A percentile compares a stretch with the other conserved stretches of the same genome.
phyloP scores from a whole-genome alignment of 2,329 filamentous ascomycete species.

The Cladosporium sp. region DNA sequence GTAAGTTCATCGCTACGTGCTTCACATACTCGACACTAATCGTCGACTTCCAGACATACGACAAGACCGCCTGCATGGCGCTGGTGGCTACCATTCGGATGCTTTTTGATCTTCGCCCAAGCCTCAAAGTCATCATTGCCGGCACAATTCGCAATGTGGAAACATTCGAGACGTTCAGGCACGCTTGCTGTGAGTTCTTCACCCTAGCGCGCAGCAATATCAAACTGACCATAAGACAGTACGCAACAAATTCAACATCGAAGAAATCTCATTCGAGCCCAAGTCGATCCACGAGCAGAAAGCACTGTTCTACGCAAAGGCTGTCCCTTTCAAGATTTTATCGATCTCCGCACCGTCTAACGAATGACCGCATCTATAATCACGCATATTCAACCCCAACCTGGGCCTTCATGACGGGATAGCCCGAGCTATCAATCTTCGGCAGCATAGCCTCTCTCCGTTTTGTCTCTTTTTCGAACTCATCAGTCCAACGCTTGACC shows the following conservation, averaged over 20 bases:
- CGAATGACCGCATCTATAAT: neutral
- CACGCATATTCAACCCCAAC: conserved; percentile 25
- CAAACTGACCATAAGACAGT: conserved; percentile 17
- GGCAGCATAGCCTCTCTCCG: conserved; percentile 26
- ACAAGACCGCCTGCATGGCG: conserved; percentile 57
- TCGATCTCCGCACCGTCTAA: conserved; percentile 10
- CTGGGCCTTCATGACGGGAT: conserved; percentile 22
- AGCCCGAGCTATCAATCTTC: conserved; percentile 26
- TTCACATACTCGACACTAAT: neutral
- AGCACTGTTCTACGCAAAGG: conserved; percentile 32
- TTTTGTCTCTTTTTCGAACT: conserved; percentile 25
- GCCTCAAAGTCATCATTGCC: conserved; percentile 59
- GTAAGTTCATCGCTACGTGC: conserved; percentile 32
- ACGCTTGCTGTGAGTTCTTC: conserved; percentile 48
- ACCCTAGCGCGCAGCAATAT: neutral
- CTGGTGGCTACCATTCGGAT: conserved; percentile 61
- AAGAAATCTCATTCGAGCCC: conserved; percentile 28
- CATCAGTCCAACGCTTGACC: conserved; percentile 27
- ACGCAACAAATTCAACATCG: conserved; percentile 28
- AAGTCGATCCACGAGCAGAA: conserved; percentile 30
- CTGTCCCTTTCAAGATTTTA: conserved; percentile 31
- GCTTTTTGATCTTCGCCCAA: conserved; percentile 54
- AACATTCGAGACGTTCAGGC: conserved; percentile 62
- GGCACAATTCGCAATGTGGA: conserved; percentile 65
- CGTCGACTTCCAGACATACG: conserved; percentile 56